Evolutionary conservation across 495 filamentous ascomycete genomes (phyloP).

Genomic region (Penicillium malachiteum): DNA sequence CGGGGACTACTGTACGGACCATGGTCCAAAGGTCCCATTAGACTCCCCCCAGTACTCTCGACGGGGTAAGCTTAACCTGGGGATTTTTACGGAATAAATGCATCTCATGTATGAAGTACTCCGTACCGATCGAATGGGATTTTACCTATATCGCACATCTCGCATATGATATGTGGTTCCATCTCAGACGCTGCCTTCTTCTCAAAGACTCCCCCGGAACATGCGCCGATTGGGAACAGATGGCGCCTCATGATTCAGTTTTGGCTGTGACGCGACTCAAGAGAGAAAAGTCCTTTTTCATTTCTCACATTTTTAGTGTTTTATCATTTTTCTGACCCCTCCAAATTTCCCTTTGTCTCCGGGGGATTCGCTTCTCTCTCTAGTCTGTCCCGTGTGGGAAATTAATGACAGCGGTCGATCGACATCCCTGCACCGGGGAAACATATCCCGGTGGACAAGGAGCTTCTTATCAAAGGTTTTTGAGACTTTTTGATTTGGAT

Average conservation of each 20-base stretch:
- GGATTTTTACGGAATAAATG: no score
- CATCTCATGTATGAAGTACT: no score
- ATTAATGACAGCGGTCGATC: constrained; percentile 10
- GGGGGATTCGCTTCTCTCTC: neutral
- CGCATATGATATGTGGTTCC: constrained; percentile 5
- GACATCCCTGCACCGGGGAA: constrained; percentile 6
- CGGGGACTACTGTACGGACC: neutral
- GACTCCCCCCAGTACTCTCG: no score
- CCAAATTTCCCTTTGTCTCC: neutral
- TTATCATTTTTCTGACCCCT: neutral
- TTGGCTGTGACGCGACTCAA: neutral
- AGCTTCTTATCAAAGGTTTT: neutral
- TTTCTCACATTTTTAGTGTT: neutral
- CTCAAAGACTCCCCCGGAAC: neutral
- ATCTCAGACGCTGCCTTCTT: neutral
- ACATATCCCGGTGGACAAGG: neutral
- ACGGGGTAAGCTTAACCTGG: no score
- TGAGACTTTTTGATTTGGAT: neutral
- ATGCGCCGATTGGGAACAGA: constrained; percentile 14
- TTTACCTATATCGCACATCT: neutral
- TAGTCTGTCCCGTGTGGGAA: constrained; percentile 3
- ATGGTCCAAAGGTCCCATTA: no score
- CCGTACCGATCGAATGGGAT: no score
- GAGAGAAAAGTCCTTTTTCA: neutral
- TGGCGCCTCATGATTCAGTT: constrained; percentile 11